These are phyloP conservation scores for Trichocomaceae sp. DNA, from an alignment of 2,329 filamentous ascomycete species.

Conservation along the genomic window DNA sequence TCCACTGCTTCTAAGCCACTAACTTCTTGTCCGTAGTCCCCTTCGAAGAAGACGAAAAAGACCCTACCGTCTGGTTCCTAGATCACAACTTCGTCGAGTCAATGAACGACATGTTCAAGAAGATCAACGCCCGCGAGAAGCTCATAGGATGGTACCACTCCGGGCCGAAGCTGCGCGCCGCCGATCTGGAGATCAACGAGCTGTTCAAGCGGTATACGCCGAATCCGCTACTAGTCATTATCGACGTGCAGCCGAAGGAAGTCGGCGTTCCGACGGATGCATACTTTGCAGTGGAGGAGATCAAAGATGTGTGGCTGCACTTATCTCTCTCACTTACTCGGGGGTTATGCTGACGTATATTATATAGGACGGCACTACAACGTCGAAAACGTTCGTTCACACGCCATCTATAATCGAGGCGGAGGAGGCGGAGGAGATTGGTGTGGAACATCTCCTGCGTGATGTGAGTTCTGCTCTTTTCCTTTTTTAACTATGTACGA, in stretches of 20 bases:
- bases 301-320: constrained; percentile 85
- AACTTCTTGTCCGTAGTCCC: constrained; percentile 59
- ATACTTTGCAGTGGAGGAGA: constrained; percentile 98
- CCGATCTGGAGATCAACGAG: constrained; percentile 98
- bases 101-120: constrained; percentile 99
- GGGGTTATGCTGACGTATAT: not conserved
- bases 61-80: constrained; percentile 97
- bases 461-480: constrained; percentile 42
- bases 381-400: constrained; percentile 94
- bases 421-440: constrained; percentile 97
- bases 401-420: constrained; percentile 98
- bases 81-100: constrained; percentile 99
- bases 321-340: no score
- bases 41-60: constrained; percentile 98
- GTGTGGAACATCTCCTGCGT: constrained; percentile 92
- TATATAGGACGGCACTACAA: constrained; percentile 88
- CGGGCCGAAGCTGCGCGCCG: constrained; percentile 90
- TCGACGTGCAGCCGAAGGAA: constrained; percentile 97
- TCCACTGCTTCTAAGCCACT: no score
- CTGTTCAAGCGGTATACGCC: constrained; percentile 98
- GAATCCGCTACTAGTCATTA: constrained; percentile 92
- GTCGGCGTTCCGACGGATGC: constrained; percentile 96
- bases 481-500: no score
- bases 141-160: constrained; percentile 99
- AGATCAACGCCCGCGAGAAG: constrained; percentile 98